A percentile compares a stretch with the other conserved stretches of the same genome.
These are phyloP conservation scores for Scheffersomyces spartinae DNA, from an alignment of 805 yeast species.

Conservation along the genomic window DNA sequence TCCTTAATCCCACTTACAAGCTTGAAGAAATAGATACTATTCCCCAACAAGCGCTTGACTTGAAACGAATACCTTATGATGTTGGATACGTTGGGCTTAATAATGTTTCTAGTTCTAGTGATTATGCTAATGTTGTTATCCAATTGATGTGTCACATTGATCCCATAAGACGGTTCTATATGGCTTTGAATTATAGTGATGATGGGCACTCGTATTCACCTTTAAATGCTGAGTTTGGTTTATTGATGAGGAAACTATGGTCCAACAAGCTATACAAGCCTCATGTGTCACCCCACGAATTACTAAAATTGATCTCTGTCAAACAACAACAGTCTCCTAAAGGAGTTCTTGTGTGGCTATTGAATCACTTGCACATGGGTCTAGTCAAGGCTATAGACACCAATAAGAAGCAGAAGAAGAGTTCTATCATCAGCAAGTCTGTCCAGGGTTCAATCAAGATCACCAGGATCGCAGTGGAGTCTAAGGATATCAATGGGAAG, in stretches of 20 bases:
- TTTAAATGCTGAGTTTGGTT: constrained; percentile 32
- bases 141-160: constrained; percentile 44
- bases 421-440: constrained; percentile 16
- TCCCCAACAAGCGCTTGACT: constrained; percentile 22
- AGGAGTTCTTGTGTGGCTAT: constrained; percentile 46
- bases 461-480: constrained; percentile 3
- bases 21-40: constrained; percentile 8
- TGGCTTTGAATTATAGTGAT: constrained; percentile 2
- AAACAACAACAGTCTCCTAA: constrained; percentile 40
- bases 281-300: constrained; percentile 59
- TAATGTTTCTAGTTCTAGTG: constrained; percentile 37
- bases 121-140: constrained; percentile 46
- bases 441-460: constrained; percentile 45
- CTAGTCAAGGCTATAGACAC: constrained; percentile 4
- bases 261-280: constrained; percentile 43
- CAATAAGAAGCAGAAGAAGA: constrained; percentile 6
- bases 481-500: constrained; percentile 8
- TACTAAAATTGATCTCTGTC: constrained; percentile 34
- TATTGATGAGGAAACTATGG: constrained; percentile 52
- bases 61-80: constrained; percentile 32
- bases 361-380: constrained; percentile 32
- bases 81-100: constrained; percentile 63
- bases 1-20: constrained; percentile 41
- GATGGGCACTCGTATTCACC: background rate
- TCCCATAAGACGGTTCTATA: constrained; percentile 29